Percentiles rank a stretch among this genome's conserved stretches.
These are phyloP conservation scores for Talaromyces sp. DNA, from an alignment of 2,329 filamentous ascomycete genomes.

Conservation along the genomic window DNA sequence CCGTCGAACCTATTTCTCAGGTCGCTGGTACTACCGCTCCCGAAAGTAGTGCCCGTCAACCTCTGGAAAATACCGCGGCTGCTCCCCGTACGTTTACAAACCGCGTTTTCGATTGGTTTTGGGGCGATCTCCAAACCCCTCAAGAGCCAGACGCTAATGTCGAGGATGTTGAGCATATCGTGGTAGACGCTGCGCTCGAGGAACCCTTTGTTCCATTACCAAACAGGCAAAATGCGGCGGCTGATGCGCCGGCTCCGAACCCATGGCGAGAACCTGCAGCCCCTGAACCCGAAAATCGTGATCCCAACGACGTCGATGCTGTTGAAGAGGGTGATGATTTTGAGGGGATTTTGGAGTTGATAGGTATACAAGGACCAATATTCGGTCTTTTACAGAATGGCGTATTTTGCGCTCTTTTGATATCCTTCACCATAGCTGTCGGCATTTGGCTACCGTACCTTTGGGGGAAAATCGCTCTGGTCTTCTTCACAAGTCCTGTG, in stretches of 20 bases:
- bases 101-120: slow-evolving; percentile 43
- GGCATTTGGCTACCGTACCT: slow-evolving; percentile 92
- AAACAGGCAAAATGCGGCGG: slow-evolving; percentile 41
- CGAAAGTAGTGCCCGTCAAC: background rate
- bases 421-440: slow-evolving; percentile 78
- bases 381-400: slow-evolving; percentile 89
- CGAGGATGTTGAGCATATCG: slow-evolving; percentile 58
- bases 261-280: slow-evolving; percentile 53
- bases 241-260: slow-evolving; percentile 32
- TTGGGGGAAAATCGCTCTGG: slow-evolving; percentile 77
- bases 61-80: slow-evolving; percentile 12
- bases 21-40: background rate
- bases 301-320: slow-evolving; percentile 59
- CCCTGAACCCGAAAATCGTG: slow-evolving; percentile 47
- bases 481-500: slow-evolving; percentile 74
- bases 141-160: slow-evolving; percentile 40
- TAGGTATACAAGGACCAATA: slow-evolving; percentile 92
- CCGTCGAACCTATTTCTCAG: background rate
- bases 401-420: slow-evolving; percentile 86
- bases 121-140: slow-evolving; percentile 39
- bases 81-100: slow-evolving; percentile 25
- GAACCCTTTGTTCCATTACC: slow-evolving; percentile 58
- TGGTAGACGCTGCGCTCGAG: slow-evolving; percentile 59
- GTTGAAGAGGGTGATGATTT: slow-evolving; percentile 80
- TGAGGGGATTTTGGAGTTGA: slow-evolving; percentile 90